Evolutionary conservation across 1,139 yeast genomes (phyloP).

Genomic region (Saccharomyces hybrid): DNA sequence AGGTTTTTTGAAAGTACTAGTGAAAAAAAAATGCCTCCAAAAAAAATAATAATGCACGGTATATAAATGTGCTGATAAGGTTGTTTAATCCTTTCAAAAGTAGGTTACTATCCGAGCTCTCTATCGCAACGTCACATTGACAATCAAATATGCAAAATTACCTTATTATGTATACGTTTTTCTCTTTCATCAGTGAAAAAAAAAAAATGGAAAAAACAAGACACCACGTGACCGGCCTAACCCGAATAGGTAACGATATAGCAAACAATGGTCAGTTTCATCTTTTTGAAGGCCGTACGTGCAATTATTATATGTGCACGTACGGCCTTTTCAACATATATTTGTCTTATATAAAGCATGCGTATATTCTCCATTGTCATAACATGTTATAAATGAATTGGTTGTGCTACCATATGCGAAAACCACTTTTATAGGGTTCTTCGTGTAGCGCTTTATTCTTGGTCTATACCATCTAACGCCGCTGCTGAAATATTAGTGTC

Average conservation of each 20-base stretch:
- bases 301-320: too few species aligned
- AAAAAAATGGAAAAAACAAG: neutral
- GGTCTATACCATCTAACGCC: neutral
- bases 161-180: neutral
- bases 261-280: too few species aligned
- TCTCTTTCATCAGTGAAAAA: neutral
- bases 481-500: constrained; percentile 3
- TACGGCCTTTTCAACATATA: neutral
- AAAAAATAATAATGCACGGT: neutral
- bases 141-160: neutral
- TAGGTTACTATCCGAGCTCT: neutral
- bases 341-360: neutral
- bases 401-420: neutral
- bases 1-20: neutral
- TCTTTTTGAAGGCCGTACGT: neutral
- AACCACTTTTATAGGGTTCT: neutral
- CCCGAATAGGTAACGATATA: too few species aligned
- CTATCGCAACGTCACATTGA: neutral
- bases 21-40: neutral
- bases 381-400: neutral
- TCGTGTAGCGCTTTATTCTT: neutral
- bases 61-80: neutral
- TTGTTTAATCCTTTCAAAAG: neutral
- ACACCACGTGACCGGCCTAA: neutral
- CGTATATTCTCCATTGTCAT: neutral